These are phyloP conservation scores for Arabidopsis suecica DNA, from an alignment of 345 rosid genomes.

Conservation along the genomic window DNA sequence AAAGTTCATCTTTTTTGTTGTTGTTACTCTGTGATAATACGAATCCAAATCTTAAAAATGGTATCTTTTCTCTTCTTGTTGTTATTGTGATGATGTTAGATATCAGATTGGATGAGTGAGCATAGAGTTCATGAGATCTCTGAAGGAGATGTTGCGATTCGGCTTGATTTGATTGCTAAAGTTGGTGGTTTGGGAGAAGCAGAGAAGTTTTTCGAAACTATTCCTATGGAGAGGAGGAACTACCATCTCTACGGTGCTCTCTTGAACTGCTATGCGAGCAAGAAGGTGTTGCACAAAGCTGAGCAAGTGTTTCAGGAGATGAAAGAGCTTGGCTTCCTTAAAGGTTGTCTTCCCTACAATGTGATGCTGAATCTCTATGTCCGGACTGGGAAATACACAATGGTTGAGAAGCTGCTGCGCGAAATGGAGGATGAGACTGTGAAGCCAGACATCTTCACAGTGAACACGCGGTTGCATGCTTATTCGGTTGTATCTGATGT, in stretches of 20 bases:
- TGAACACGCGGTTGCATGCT: constrained; percentile 58
- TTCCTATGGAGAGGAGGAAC: constrained; percentile 38
- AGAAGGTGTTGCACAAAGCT: constrained; percentile 50
- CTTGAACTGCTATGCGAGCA: constrained; percentile 56
- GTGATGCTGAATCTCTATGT: constrained; percentile 62
- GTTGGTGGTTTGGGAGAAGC: constrained; percentile 54
- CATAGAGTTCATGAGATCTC: constrained; percentile 38
- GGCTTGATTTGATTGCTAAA: constrained; percentile 59
- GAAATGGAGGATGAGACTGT: constrained; percentile 65
- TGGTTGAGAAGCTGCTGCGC: constrained; percentile 51
- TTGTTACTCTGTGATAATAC: neutral
- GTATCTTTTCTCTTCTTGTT: neutral
- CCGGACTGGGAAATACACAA: constrained; percentile 44
- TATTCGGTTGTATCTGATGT: constrained; percentile 52
- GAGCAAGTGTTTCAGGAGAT: constrained; percentile 51
- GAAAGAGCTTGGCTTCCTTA: constrained; percentile 46
- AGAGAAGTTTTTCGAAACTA: constrained; percentile 50
- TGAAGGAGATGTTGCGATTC: constrained; percentile 53
- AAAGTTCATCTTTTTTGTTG: neutral
- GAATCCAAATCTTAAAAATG: neutral
- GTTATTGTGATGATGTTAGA: constrained; percentile 38
- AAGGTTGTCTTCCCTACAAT: constrained; percentile 51
- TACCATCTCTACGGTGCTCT: constrained; percentile 57
- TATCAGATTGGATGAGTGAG: constrained; percentile 55
- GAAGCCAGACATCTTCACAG: constrained; percentile 45